A percentile compares a stretch with the other conserved stretches of the same genome.
These are phyloP conservation scores for Nicotiana paniculata DNA, from an alignment of 257 asterid genomes.

Conservation along the genomic window DNA sequence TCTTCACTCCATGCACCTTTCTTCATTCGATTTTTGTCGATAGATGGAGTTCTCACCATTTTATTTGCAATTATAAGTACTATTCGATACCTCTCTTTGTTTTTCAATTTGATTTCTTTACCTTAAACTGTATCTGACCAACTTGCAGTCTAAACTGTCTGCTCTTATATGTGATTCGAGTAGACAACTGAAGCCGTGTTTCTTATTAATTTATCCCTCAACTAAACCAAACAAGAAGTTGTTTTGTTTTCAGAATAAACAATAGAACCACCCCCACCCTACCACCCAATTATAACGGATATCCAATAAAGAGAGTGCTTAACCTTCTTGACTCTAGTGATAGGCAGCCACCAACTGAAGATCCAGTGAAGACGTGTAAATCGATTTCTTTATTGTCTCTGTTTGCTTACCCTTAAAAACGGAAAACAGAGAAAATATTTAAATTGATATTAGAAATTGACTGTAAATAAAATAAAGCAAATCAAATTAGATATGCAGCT, in stretches of 20 bases:
- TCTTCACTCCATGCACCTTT: constrained; percentile 53
- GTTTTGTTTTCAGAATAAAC: neutral
- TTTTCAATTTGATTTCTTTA: neutral
- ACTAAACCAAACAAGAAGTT: neutral
- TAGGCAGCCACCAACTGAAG: neutral
- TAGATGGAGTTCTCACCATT: constrained; percentile 20
- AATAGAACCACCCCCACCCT: neutral
- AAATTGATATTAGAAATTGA: no score
- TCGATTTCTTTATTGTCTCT: neutral
- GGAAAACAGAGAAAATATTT: no score
- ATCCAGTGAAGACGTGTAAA: neutral
- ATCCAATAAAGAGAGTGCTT: neutral
- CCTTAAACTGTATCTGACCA: neutral
- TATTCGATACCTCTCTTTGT: neutral
- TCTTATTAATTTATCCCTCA: neutral
- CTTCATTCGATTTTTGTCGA: constrained; percentile 29
- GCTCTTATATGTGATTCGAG: neutral
- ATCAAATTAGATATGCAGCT: no score
- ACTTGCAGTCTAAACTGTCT: neutral
- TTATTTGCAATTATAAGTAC: neutral
- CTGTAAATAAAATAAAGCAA: no score
- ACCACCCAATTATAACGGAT: neutral
- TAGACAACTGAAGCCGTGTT: neutral
- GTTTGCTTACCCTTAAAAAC: no score
- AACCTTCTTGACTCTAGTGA: neutral